Evolutionary conservation across 331 rosid genomes (phyloP).

Genomic region (Erythrophleum ivorense): DNA sequence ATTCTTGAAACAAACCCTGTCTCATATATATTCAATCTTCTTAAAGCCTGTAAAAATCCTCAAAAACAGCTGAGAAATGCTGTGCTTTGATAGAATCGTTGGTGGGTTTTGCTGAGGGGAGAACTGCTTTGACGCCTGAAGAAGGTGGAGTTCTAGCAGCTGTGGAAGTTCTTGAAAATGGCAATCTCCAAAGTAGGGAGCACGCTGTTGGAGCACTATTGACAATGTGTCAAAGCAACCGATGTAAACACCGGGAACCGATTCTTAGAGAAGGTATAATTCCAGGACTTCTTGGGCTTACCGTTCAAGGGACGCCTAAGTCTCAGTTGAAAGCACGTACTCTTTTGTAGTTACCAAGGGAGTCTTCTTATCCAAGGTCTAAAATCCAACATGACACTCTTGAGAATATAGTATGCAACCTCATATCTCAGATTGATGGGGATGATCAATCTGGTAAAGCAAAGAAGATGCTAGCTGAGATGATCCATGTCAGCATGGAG

Average conservation of each 20-base stretch:
- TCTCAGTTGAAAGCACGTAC: slow-evolving; percentile 71
- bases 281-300: slow-evolving; percentile 92
- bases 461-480: slow-evolving; percentile 87
- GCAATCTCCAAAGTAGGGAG: slow-evolving; percentile 83
- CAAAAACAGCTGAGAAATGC: slow-evolving; percentile 93
- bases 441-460: slow-evolving; percentile 80
- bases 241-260: slow-evolving; percentile 81
- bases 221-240: slow-evolving; percentile 84
- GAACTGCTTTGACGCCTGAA: slow-evolving; percentile 74
- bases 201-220: slow-evolving; percentile 85
- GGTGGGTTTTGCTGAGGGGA: slow-evolving; percentile 72
- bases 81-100: slow-evolving; percentile 83
- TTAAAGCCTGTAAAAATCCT: slow-evolving; percentile 81
- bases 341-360: slow-evolving; percentile 71
- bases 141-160: slow-evolving; percentile 96
- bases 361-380: slow-evolving; percentile 68
- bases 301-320: slow-evolving; percentile 86
- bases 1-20: slow-evolving; percentile 71
- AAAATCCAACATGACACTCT: slow-evolving; percentile 81
- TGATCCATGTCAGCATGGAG: slow-evolving; percentile 98
- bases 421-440: slow-evolving; percentile 79
- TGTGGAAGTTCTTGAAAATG: slow-evolving; percentile 89
- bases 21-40: slow-evolving; percentile 63
- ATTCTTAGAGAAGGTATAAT: slow-evolving; percentile 83
- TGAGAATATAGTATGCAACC: slow-evolving; percentile 86